Base-by-base conservation (phyloP, 202 grass and related monocot genomes). In the Musa balbisiana region DNA sequence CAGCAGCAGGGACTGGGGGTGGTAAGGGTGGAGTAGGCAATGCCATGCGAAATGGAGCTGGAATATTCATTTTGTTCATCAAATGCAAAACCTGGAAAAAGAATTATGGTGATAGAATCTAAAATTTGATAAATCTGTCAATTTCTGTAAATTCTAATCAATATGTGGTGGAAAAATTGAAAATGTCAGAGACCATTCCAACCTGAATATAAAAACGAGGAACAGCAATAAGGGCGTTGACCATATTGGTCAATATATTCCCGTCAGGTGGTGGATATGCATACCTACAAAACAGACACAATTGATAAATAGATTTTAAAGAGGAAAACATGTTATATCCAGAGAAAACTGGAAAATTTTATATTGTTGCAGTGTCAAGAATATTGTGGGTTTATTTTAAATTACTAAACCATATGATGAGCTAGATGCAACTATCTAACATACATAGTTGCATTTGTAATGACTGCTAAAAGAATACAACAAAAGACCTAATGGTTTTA, bases 41-140 rank as follows among this genome's bases (percentile, higher is more conserved):
- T 78, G 88, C 93, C 87, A 91, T 92, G 21, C 90, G 83, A 91
- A 98, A 98, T 78, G 94, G 94, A 71, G 94, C 90, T 69, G 94
- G 94, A 81, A 97, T 83, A 63, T 93, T 91, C 94, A 97, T 93
- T 69, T 97, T 97, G 79, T 97, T 97, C 94, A 97, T 97, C 80
- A 97, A 89, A 86, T 97, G 94, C 74, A 93, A 83, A 17, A 97
- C 94, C 94, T 97, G 81, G 0, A 55, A 73, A 17, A 12, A 51
- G 10, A 20, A 70, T 51, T 51, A 51, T 1, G 2, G 10, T n/a
- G 16, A 11, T 19, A 51, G 2, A 70, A 43, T 50, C n/a, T 50
- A 69, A 8, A 51, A 69, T 51, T 19, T 11, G 4, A 50, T 20
- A 17, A 20, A 24, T 51, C 16, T 69, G 43, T 43, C 33, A 43